phyloP scores from a whole-genome alignment of 805 yeast species.

The Schizosaccharomyces octosporus region DNA sequence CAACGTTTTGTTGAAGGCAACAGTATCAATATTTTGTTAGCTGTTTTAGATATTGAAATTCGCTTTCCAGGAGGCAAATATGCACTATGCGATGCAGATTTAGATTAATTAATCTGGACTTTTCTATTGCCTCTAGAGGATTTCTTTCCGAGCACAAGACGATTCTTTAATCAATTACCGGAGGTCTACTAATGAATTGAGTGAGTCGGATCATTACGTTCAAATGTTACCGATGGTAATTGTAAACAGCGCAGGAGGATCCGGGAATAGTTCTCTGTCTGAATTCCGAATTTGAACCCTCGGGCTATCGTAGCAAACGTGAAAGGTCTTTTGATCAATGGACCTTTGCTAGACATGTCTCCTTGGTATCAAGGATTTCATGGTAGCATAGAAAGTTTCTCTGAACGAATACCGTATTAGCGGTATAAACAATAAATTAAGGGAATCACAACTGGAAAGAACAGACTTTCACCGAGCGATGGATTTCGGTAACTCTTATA shows the following conservation, averaged over 20 bases:
- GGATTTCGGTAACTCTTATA: too few species aligned
- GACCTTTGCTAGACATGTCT: conserved; percentile 42
- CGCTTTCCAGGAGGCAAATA: conserved; percentile 95
- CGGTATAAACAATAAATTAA: conserved; percentile 63
- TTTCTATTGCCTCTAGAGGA: conserved; percentile 49
- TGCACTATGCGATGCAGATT: conserved; percentile 32
- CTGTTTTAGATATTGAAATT: conserved; percentile 90
- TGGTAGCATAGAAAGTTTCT: conserved; percentile 45
- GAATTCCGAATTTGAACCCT: conserved; percentile 78
- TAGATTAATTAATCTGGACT: conserved; percentile 86
- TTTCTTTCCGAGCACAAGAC: conserved; percentile 56
- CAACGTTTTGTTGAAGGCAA: conserved; percentile 87
- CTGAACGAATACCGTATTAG: conserved; percentile 45
- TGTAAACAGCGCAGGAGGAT: conserved; percentile 92
- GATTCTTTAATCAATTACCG: conserved; percentile 52
- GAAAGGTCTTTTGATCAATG: conserved; percentile 41
- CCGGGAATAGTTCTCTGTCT: conserved; percentile 96
- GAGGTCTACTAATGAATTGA: conserved; percentile 78
- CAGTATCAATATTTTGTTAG: conserved; percentile 58
- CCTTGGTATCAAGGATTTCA: conserved; percentile 98
- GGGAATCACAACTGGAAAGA: conserved; percentile 57
- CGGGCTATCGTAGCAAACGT: conserved; percentile 54
- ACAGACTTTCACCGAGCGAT: conserved; percentile 25
- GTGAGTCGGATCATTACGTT: conserved; percentile 85
- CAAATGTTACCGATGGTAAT: conserved; percentile 85